Base-by-base conservation (phyloP, 192 early-diverging fungal genomes). In the Diversispora epigaea region DNA sequence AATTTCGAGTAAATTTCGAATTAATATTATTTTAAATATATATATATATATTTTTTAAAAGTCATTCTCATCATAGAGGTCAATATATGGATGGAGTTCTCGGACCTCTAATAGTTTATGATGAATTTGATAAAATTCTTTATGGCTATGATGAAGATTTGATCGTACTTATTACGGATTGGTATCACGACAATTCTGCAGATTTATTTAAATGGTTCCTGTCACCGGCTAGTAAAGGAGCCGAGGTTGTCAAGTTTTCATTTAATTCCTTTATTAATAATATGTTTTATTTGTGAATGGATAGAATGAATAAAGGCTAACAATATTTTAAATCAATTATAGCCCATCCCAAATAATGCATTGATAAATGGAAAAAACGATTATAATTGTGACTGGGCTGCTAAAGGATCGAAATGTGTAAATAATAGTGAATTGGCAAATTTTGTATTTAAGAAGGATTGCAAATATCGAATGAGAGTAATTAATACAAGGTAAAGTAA, bases 391-490 rank as follows among this genome's bases (percentile, higher is more conserved):
- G 52, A 71, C 19, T 74, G 73, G 25, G 81, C 81, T 39, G 58
- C 72, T 14, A 43, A 55, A 9, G 71, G 58, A 45, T 73, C 78
- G 0, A 66, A 71, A 1, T 83, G 81, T 39, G 47, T 21, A 0
- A 39, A 61, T 15, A 57, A 72, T 54, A 73, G 61, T 0, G 77
- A 76, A 12, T 52, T 77, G 7, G 66, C 81, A 8, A 63, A 78
- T 8, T 73, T 83, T 57, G 75, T 78, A 50, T 76, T 83, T 50
- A 49, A 78, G 6, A 57, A 77, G 4, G 78, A 74, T 21, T 58
- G 77, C 44, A 78, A 74, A 44, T 90, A 89, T 79, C 85, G 87
- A 11, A 63, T 91, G 70, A 82, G 90, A 6, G 58, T 91, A n/a
- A 84, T 91, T 76, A 85, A 84, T 68, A 85, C 86, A 19, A 77